Evolutionary conservation across 2,329 filamentous ascomycete genomes (phyloP).

Genomic region (Dothiorella sarmentorum): DNA sequence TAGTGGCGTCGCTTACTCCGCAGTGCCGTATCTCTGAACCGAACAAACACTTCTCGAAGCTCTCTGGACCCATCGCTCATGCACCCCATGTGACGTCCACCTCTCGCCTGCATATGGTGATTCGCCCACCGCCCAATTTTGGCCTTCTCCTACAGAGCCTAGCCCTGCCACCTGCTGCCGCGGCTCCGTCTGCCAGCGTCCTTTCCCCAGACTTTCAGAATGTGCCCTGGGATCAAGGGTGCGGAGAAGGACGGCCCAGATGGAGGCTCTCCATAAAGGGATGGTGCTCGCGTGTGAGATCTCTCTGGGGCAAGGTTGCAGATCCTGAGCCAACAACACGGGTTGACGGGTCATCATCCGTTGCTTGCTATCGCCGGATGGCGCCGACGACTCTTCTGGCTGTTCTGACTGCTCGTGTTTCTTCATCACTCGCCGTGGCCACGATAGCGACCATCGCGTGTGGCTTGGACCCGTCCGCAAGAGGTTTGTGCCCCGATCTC

Average conservation of each 20-base stretch:
- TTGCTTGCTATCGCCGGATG: constrained; percentile 8
- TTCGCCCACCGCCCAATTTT: neutral
- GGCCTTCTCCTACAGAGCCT: neutral
- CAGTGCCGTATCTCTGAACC: constrained; percentile 4
- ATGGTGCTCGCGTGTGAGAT: constrained; percentile 1
- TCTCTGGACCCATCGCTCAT: neutral
- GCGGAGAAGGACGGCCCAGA: neutral
- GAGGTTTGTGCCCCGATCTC: constrained; percentile 5
- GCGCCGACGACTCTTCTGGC: neutral
- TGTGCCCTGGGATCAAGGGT: neutral
- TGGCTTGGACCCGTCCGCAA: neutral
- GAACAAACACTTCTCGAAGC: constrained; percentile 6
- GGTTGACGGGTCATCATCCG: neutral
- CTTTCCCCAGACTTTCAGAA: neutral
- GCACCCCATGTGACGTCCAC: constrained; percentile 1
- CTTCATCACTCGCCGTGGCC: neutral
- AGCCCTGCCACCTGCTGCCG: too few relatives aligned
- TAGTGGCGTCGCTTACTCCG: constrained; percentile 2
- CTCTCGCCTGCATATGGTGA: too few relatives aligned
- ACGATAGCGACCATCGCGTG: neutral
- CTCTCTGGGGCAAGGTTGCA: neutral
- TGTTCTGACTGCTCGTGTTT: neutral
- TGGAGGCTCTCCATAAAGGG: neutral
- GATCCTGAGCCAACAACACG: neutral
- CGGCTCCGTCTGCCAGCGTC: neutral